Base-by-base conservation (phyloP, 1,284 basidiomycete genomes). In the Trametes pubescens region DNA sequence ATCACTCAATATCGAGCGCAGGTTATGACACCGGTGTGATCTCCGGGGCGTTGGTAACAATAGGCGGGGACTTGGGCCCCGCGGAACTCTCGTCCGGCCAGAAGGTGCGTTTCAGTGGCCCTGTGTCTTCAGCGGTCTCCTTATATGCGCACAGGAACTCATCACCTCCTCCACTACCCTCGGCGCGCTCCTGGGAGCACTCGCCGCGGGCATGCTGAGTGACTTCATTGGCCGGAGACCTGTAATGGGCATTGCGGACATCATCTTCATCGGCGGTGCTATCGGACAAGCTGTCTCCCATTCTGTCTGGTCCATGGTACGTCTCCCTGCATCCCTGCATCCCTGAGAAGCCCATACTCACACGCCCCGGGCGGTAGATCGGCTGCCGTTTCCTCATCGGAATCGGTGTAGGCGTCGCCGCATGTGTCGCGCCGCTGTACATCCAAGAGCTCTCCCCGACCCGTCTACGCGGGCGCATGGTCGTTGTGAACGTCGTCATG, bases 361-460 rank as follows among this genome's bases (percentile, higher is more conserved):
- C 4, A 44, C 10, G 21, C 2, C 2, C 13, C 4, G 24, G 21
- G 6, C 51, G 18, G 16, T 61, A 89, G 87, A 87, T 94, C 57
- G 86, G 86, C 6, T 87, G 91, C 9, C 85, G 93, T 35, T 91
- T 94, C 75, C 77, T 94, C 63, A 86, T 94, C 57, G 92, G 91
- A 32, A 76, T 87, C 24, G 87, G 84, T 29, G 87, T 90, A 4
- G 88, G 90, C 9, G 78, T 92, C 0, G 91, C 92, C n/a, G 86
- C 89, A 7, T 93, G 92, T 71, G 86, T 93, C 56, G 90, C 91
- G 0, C 92, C 92, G 2, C 80, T 95, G 5, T 94, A 94, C 74
- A 93, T 95, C 59, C 91, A 93, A 71, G 93, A 95, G 75, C 83
- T 95, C 26, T 88, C 91, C 0, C 93, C 93, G 0, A 92, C 91